Evolutionary conservation across 2,329 filamentous ascomycete species (phyloP).

Genomic region (Allantophomopsis cytisporea): DNA sequence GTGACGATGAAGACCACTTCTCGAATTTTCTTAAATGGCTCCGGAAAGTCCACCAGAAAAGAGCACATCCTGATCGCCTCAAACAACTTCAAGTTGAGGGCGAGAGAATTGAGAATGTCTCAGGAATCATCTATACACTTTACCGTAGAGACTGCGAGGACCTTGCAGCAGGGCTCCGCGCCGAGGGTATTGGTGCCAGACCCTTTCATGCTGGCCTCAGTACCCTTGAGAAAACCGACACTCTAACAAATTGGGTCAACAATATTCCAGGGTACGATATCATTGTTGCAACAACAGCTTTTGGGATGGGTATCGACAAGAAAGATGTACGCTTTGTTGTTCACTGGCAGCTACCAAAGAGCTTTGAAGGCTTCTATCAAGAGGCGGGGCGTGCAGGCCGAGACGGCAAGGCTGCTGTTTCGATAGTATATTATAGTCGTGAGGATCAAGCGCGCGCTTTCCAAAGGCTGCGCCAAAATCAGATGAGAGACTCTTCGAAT

Average conservation of each 20-base stretch:
- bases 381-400: constrained; percentile 86
- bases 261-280: constrained; percentile 72
- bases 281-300: constrained; percentile 89
- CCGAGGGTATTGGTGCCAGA: constrained; percentile 59
- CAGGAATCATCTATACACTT: constrained; percentile 71
- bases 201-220: constrained; percentile 60
- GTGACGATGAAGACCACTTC: constrained; percentile 59
- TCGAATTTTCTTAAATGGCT: constrained; percentile 68
- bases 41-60: constrained; percentile 54
- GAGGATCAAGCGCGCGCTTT: constrained; percentile 71
- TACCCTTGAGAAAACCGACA: constrained; percentile 56
- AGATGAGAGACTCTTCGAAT: constrained; percentile 22
- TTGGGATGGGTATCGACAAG: constrained; percentile 97
- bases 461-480: too few species aligned
- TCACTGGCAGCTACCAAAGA: constrained; percentile 88
- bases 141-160: constrained; percentile 63
- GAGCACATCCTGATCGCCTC: constrained; percentile 41
- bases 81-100: constrained; percentile 39
- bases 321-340: constrained; percentile 88
- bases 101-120: constrained; percentile 48
- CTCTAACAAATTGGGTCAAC: constrained; percentile 57
- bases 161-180: constrained; percentile 49
- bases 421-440: constrained; percentile 81
- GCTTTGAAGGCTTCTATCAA: constrained; percentile 92
- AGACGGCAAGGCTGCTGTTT: constrained; percentile 76